Evolutionary conservation across 2,329 filamentous ascomycete species (phyloP), one percentile per base, ranked within the genome.

Genomic region (Zasmidium cellare): DNA sequence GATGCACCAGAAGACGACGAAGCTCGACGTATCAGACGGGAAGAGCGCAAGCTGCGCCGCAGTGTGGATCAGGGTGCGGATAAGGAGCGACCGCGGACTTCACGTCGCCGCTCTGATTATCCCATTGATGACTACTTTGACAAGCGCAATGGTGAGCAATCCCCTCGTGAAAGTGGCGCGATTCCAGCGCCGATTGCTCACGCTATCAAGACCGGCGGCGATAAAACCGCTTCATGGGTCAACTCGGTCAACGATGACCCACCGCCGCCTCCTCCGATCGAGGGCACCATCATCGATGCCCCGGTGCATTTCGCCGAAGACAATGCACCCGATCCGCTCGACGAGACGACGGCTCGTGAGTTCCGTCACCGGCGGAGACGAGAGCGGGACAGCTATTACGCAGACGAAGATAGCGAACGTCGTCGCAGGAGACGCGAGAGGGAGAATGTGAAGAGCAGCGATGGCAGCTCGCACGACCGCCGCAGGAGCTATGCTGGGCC

Each of bases 181-280:
- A 55, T 58, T 53, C 64, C 60, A 18, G 55, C 62, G 38, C 62
- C 68, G 24, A 51, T 61, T 56, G 65, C 66, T 66, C 68, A 69
- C 64, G 67, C 60, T 38, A 65, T 67, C 56, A 66, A 68, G 60
- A 63, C 63, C 63, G 68, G 68, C 56, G 73, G 75, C 51, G 77
- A 81, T 69, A 81, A 81, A 69, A 81, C 79, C 3, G 74, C 74
- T 1, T 79, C 76, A 0, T 82, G 79, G 79, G 78, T 82, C 9
- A 70, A 80, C 57, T 76, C 71, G 1, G 65, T 82, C 51, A 76
- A 73, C 52, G 74, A 76, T 48, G 76, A 78, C 28, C 77, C 77
- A 19, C 78, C 79, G 2, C 74, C 76, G 3, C 78, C 78, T 2
- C 75, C 77, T 1, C 78, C 78, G 2, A 60, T 75, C 22, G 73